These are phyloP conservation scores for Flaveria bidentis DNA, from an alignment of 129 eudicot genomes.

Conservation along the genomic window DNA sequence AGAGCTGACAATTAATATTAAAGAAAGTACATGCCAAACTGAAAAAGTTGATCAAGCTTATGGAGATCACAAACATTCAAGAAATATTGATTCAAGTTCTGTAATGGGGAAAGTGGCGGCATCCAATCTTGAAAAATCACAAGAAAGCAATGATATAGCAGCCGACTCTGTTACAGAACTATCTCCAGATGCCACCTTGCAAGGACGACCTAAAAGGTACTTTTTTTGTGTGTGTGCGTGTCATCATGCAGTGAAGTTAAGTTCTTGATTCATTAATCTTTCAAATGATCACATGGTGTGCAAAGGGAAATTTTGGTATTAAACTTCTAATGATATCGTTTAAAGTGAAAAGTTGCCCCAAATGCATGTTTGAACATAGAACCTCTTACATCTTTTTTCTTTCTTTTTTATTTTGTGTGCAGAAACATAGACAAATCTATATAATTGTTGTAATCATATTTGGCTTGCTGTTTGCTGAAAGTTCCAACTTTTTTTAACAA, in stretches of 20 bases:
- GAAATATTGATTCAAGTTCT: conserved; percentile 19
- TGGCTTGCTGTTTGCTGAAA: neutral
- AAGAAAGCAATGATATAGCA: conserved; percentile 28
- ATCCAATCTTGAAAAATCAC: conserved; percentile 30
- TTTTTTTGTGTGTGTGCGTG: neutral
- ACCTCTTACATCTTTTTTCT: neutral
- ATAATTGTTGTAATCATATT: neutral
- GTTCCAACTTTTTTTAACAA: neutral
- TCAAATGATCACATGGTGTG: neutral
- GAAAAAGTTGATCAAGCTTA: conserved; percentile 19
- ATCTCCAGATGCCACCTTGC: conserved; percentile 51
- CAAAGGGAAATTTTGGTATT: neutral
- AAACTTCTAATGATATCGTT: neutral
- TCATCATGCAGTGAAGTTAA: neutral
- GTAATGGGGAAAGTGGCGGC: conserved; percentile 9
- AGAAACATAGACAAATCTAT: neutral
- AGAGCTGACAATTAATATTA: conserved; percentile 23
- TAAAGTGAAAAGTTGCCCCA: neutral
- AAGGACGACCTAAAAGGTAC: conserved; percentile 73
- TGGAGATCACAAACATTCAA: conserved; percentile 32
- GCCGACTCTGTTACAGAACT: conserved; percentile 15
- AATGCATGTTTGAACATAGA: neutral
- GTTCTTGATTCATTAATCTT: neutral
- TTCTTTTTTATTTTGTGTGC: neutral
- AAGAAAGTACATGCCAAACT: conserved; percentile 20